Evolutionary conservation across 306 rosid species (phyloP).

Genomic region (Pterocarpus macrocarpus): DNA sequence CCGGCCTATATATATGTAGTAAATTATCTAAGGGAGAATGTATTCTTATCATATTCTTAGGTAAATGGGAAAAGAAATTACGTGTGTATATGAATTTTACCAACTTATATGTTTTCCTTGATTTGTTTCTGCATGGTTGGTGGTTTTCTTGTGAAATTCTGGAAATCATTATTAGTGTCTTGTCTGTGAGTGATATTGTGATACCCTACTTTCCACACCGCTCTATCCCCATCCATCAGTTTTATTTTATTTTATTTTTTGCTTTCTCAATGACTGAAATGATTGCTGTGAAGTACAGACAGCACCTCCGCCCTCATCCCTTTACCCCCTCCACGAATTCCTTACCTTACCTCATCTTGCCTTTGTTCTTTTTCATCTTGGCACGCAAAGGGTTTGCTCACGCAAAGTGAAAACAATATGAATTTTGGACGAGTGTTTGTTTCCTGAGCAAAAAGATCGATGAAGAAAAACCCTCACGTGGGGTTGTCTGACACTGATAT

Average conservation of each 20-base stretch:
- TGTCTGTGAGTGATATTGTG: too few relatives aligned
- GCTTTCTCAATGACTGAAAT: constrained; percentile 34
- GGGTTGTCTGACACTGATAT: constrained; percentile 26
- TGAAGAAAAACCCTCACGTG: constrained; percentile 35
- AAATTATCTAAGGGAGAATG: not conserved
- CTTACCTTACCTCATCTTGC: not conserved
- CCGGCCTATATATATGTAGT: not conserved
- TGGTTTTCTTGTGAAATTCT: not conserved
- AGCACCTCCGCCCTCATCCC: not conserved
- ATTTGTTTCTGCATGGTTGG: too few relatives aligned
- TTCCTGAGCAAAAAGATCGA: not conserved
- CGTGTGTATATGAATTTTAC: not conserved
- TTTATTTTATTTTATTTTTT: not conserved
- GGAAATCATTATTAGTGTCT: constrained; percentile 3
- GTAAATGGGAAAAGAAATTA: not conserved
- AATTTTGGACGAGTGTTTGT: constrained; percentile 23
- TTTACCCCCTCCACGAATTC: constrained; percentile 23
- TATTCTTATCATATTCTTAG: not conserved
- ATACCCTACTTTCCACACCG: too few relatives aligned
- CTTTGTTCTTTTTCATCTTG: constrained; percentile 22
- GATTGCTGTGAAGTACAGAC: constrained; percentile 33
- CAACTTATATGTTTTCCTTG: not conserved
- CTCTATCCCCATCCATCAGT: constrained; percentile 33
- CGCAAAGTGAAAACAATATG: constrained; percentile 47
- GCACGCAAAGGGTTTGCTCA: constrained; percentile 47